phyloP scores from a whole-genome alignment of 441 rosid genomes.

The Pelargonium citronellum region DNA sequence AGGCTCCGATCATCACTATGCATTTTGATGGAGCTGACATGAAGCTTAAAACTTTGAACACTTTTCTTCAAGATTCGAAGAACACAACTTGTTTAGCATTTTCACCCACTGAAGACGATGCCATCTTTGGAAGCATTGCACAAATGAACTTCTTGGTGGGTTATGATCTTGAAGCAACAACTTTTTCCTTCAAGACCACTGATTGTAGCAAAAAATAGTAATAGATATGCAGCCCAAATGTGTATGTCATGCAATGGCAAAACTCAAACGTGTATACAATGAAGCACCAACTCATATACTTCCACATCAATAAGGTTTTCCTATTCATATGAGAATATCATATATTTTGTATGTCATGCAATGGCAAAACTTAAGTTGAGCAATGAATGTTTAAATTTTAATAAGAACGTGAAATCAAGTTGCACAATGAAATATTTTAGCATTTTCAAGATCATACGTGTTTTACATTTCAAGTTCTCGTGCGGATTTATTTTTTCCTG shows the following conservation, averaged over 20 bases:
- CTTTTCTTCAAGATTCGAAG: conserved; percentile 22
- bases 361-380: too few relatives aligned
- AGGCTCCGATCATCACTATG: conserved; percentile 29
- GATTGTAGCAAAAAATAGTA: not conserved
- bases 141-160: not conserved
- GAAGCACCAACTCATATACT: conserved; percentile 38
- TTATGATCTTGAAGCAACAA: not conserved
- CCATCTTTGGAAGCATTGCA: not conserved
- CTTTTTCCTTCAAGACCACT: not conserved
- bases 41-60: conserved; percentile 18
- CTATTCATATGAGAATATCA: too few relatives aligned
- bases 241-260: too few relatives aligned
- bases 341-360: too few relatives aligned
- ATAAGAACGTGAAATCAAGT: not conserved
- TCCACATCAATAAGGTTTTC: too few relatives aligned
- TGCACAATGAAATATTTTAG: too few relatives aligned
- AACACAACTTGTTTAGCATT: not conserved
- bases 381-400: not conserved
- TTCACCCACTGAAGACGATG: not conserved
- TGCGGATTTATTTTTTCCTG: too few relatives aligned
- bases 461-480: too few relatives aligned
- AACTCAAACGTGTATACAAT: too few relatives aligned
- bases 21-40: conserved; percentile 44
- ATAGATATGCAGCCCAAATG: too few relatives aligned
- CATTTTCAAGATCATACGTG: too few relatives aligned